Percentiles rank a stretch among this genome's conserved stretches.
Evolutionary conservation across 768 basidiomycete species (phyloP).

Genomic region (Lactifluus echinatus): DNA sequence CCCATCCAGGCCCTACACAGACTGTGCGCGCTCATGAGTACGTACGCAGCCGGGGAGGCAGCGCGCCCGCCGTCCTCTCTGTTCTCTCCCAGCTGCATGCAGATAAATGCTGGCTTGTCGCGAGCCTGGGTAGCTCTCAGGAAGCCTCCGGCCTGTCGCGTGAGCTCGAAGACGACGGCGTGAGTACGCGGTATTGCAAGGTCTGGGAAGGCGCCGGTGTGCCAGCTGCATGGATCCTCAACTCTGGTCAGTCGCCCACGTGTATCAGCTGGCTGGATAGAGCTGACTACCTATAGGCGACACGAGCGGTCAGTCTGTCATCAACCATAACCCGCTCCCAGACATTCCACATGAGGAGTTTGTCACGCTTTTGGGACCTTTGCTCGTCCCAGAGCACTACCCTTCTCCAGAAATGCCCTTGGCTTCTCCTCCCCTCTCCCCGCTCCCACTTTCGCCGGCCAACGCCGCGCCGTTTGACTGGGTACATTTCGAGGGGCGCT

Average conservation of each 20-base stretch:
- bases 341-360: slow-evolving; percentile 86
- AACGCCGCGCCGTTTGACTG: slow-evolving; percentile 67
- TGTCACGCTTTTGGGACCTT: slow-evolving; percentile 67
- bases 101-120: slow-evolving; percentile 62
- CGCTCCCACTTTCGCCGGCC: slow-evolving; percentile 20
- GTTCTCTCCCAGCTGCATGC: slow-evolving; percentile 61
- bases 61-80: slow-evolving; percentile 60
- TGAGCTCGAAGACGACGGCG: slow-evolving; percentile 58
- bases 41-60: slow-evolving; percentile 56
- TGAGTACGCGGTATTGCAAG: slow-evolving; percentile 67
- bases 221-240: slow-evolving; percentile 74
- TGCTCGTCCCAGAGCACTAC: slow-evolving; percentile 77
- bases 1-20: slow-evolving; percentile 48
- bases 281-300: slow-evolving; percentile 34
- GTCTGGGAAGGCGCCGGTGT: slow-evolving; percentile 64
- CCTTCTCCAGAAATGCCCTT: slow-evolving; percentile 28
- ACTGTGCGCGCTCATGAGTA: slow-evolving; percentile 68
- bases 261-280: neutral
- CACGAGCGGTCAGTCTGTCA: slow-evolving; percentile 53
- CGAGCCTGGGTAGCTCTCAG: slow-evolving; percentile 62
- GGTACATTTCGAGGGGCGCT: slow-evolving; percentile 80
- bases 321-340: slow-evolving; percentile 83
- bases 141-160: slow-evolving; percentile 56
- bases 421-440: slow-evolving; percentile 16
- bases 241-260: slow-evolving; percentile 42